Conservation (phyloP, 2,329 filamentous ascomycete species). For the Penicillium sp. region DNA sequence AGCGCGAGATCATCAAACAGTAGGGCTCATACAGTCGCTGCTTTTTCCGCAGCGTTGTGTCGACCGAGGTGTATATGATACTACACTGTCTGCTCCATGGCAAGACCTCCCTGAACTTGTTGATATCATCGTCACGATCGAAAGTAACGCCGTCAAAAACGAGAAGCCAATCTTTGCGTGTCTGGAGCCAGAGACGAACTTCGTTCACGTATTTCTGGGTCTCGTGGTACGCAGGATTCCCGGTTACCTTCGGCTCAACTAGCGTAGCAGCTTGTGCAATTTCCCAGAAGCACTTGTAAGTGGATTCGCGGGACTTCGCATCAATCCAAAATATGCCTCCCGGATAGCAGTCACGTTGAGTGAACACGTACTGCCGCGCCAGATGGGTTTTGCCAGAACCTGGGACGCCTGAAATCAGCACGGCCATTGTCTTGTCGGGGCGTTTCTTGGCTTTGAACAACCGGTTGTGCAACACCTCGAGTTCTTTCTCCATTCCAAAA, state of each 20-base stretch:
- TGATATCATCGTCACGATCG: slow-evolving; percentile 53
- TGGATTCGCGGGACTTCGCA: slow-evolving; percentile 59
- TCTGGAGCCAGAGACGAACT: slow-evolving; percentile 63
- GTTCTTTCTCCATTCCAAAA: slow-evolving; percentile 59
- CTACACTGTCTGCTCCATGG: slow-evolving; percentile 62
- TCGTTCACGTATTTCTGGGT: slow-evolving; percentile 54
- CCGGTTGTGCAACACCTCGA: slow-evolving; percentile 59
- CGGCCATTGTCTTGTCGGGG: slow-evolving; percentile 59
- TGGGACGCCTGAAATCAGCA: slow-evolving; percentile 63
- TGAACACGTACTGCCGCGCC: slow-evolving; percentile 65
- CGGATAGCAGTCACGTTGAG: slow-evolving; percentile 58
- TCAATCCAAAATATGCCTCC: slow-evolving; percentile 71
- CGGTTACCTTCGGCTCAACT: slow-evolving; percentile 43
- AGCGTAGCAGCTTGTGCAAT: slow-evolving; percentile 60
- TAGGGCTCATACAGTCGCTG: slow-evolving; percentile 60
- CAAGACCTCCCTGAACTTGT: slow-evolving; percentile 58
- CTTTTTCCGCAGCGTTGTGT: slow-evolving; percentile 56
- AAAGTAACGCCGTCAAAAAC: slow-evolving; percentile 67
- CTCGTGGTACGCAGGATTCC: slow-evolving; percentile 40
- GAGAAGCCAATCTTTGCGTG: slow-evolving; percentile 63
- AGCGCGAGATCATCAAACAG: slow-evolving; percentile 56
- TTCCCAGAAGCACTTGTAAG: slow-evolving; percentile 63
- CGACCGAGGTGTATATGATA: slow-evolving; percentile 68
- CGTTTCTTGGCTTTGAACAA: slow-evolving; percentile 60
- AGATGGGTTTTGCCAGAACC: slow-evolving; percentile 69